phyloP scores from a whole-genome alignment of 208 protist genomes.

The Trypanosoma theileri region DNA sequence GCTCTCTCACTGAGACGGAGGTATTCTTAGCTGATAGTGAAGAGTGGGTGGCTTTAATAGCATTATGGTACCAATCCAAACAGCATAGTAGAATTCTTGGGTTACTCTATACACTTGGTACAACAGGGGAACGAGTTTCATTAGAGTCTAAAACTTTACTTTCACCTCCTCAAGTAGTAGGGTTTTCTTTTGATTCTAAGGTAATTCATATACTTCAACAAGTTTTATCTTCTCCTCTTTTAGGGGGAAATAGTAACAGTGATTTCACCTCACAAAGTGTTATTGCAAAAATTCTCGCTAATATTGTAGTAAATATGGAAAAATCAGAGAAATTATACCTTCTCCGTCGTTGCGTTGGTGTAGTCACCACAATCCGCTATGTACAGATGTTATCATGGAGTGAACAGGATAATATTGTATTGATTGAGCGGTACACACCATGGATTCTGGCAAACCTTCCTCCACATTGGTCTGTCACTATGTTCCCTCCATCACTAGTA shows the following conservation, averaged over 20 bases:
- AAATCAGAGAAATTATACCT: not conserved
- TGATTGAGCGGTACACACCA: slow-evolving; percentile 18
- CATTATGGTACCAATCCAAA: slow-evolving; percentile 32
- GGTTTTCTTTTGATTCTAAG: slow-evolving; percentile 11
- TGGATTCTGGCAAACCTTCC: slow-evolving; percentile 32
- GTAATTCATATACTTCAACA: slow-evolving; percentile 11
- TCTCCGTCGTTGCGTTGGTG: slow-evolving; percentile 24
- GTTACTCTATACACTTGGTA: slow-evolving; percentile 24
- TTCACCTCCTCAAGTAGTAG: not conserved
- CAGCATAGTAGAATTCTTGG: slow-evolving; percentile 23
- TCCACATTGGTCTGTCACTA: slow-evolving; percentile 24
- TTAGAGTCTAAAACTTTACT: slow-evolving; percentile 8
- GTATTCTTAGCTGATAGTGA: slow-evolving; percentile 35
- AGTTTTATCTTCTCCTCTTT: not conserved
- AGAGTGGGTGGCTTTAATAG: slow-evolving; percentile 56
- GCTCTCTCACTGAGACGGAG: slow-evolving; percentile 32
- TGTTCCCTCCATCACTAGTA: slow-evolving; percentile 18
- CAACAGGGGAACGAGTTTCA: slow-evolving; percentile 20
- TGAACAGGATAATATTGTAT: not conserved
- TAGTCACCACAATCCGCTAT: slow-evolving; percentile 27
- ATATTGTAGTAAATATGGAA: not conserved
- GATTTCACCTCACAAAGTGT: slow-evolving; percentile 25
- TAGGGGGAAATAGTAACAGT: not conserved
- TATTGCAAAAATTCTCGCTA: not conserved
- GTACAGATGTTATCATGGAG: slow-evolving; percentile 16